Evolutionary conservation across 2,329 filamentous ascomycete species (phyloP).

Genomic region (Cercospora zeina): DNA sequence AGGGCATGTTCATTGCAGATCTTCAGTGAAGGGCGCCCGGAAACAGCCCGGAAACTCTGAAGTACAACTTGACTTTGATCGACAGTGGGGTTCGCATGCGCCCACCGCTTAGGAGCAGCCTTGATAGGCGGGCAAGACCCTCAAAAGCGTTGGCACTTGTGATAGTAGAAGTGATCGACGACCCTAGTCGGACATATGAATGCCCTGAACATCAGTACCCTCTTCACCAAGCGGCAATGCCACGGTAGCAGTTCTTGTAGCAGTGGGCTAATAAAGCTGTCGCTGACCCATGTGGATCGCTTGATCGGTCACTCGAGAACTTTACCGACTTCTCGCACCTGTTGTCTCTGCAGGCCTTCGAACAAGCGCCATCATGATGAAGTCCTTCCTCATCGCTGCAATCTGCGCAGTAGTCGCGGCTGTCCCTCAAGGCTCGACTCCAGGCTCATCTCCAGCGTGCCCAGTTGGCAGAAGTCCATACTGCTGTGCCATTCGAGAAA

Average conservation of each 20-base stretch:
- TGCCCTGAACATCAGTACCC: not conserved
- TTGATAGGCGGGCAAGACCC: not conserved
- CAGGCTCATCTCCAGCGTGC: not conserved
- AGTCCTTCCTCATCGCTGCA: not conserved
- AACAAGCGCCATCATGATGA: not conserved
- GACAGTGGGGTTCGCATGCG: not conserved
- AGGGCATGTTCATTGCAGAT: not conserved
- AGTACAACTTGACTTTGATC: not conserved
- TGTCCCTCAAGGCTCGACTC: not conserved
- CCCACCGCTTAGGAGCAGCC: not conserved
- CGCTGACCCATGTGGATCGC: not conserved
- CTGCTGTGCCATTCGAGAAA: not conserved
- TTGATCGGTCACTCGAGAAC: not conserved
- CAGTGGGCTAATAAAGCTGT: not conserved
- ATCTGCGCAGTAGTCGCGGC: not conserved
- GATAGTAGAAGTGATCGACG: not conserved
- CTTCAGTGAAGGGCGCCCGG: not conserved
- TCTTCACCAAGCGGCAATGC: not conserved
- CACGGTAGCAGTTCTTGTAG: slow-evolving; percentile 1
- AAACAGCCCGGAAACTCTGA: slow-evolving; percentile 1
- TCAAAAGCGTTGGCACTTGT: not conserved
- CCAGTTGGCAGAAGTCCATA: not conserved
- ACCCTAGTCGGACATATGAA: slow-evolving; percentile 4
- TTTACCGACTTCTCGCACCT: not conserved
- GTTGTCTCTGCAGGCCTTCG: not conserved